phyloP scores from a whole-genome alignment of 768 basidiomycete species.

The Mycena venus region DNA sequence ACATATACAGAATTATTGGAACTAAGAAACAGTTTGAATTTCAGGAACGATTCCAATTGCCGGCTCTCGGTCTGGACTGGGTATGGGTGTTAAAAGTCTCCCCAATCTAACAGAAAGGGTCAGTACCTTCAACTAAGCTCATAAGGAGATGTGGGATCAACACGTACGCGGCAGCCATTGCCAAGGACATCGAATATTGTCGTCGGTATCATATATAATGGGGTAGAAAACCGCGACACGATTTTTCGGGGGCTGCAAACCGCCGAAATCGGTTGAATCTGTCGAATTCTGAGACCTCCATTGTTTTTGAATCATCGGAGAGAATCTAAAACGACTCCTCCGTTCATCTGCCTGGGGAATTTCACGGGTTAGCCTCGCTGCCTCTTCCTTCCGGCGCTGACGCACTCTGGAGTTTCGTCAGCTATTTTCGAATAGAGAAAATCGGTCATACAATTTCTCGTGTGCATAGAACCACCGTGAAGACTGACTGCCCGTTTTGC shows the following conservation, averaged over 20 bases:
- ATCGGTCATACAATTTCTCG: background rate
- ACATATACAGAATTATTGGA: too few relatives aligned
- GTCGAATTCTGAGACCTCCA: background rate
- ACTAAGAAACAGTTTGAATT: background rate
- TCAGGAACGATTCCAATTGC: background rate
- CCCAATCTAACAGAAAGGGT: too few relatives aligned
- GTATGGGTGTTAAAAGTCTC: background rate
- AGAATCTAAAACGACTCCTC: background rate
- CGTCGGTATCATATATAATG: background rate
- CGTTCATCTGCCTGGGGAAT: background rate
- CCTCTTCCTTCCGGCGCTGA: background rate
- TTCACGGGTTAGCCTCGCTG: background rate
- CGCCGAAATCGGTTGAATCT: too few relatives aligned
- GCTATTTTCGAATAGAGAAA: background rate
- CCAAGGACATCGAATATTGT: slow-evolving; percentile 1
- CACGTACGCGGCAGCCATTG: slow-evolving; percentile 4
- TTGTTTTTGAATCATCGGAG: background rate
- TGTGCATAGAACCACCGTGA: slow-evolving; percentile 19
- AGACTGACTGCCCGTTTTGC: slow-evolving; percentile 12
- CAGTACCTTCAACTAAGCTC: background rate
- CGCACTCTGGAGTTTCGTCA: background rate
- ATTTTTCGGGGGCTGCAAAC: background rate
- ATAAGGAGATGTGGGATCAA: background rate
- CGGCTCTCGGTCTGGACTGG: too few relatives aligned
- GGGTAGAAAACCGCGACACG: slow-evolving; percentile 20